Conservation (phyloP, 2,329 filamentous ascomycete species). For the Penicillium nordicum region DNA sequence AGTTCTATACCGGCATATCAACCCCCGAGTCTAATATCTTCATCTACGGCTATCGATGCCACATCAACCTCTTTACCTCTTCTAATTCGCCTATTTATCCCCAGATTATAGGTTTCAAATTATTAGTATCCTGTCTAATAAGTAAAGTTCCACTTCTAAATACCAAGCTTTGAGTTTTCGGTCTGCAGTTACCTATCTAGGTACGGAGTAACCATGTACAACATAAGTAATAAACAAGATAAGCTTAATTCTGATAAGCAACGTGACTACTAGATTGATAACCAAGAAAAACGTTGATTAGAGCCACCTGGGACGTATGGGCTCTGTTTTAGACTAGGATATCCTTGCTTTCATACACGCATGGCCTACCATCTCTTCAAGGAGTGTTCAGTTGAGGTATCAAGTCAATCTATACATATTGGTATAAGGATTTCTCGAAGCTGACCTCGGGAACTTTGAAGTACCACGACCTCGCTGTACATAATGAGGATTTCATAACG, state of each 20-base stretch:
- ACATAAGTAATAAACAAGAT: not conserved
- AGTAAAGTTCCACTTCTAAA: not conserved
- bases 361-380: not conserved
- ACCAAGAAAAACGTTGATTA: not conserved
- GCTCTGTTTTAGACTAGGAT: not conserved
- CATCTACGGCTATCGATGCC: not conserved
- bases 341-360: not conserved
- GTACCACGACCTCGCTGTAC: not conserved
- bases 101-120: not conserved
- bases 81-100: not conserved
- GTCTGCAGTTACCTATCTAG: too few relatives aligned
- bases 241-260: conserved; percentile 6
- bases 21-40: not conserved
- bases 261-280: not conserved
- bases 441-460: not conserved
- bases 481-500: not conserved
- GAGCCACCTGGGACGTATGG: too few relatives aligned
- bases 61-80: not conserved
- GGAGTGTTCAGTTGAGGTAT: not conserved
- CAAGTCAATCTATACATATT: not conserved
- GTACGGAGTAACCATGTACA: too few relatives aligned
- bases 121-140: not conserved
- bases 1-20: not conserved
- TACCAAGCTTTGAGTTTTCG: not conserved
- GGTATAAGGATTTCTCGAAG: not conserved